Percentiles rank a stretch among this genome's conserved stretches.
Conservation (phyloP, 2,329 filamentous ascomycete species). For the Colletotrichum orchidophilum region DNA sequence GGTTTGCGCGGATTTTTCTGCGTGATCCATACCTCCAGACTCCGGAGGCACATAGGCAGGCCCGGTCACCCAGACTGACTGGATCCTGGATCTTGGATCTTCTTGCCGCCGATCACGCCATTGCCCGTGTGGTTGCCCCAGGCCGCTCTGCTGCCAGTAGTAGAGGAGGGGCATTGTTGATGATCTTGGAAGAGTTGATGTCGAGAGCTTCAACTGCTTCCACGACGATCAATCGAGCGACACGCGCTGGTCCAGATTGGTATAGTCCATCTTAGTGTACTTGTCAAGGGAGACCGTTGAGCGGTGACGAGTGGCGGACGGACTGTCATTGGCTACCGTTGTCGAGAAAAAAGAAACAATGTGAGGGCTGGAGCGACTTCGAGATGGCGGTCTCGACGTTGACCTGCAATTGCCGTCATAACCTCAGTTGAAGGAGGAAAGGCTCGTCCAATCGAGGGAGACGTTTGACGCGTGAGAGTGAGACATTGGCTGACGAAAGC, state of each 20-base stretch:
- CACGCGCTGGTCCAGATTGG: background rate
- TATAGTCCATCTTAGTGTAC: background rate
- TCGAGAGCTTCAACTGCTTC: slow-evolving; percentile 10
- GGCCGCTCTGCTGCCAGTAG: background rate
- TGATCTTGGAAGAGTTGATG: background rate
- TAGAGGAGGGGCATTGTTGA: slow-evolving; percentile 1
- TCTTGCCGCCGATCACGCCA: slow-evolving; percentile 22
- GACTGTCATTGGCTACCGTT: slow-evolving; percentile 1
- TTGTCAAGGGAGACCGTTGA: slow-evolving; percentile 7
- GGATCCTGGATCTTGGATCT: slow-evolving; percentile 1
- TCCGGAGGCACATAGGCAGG: too few species aligned
- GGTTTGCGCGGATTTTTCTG: slow-evolving; percentile 10
- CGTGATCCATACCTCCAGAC: background rate
- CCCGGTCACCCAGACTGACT: background rate
- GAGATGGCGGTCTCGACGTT: background rate
- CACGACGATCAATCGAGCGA: slow-evolving; percentile 6
- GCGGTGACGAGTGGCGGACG: slow-evolving; percentile 24
- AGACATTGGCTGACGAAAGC: slow-evolving; percentile 17
- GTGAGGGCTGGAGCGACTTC: background rate
- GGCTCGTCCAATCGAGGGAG: slow-evolving; percentile 13
- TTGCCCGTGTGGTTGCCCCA: background rate
- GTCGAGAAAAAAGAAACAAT: background rate
- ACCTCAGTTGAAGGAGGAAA: background rate
- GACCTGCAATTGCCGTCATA: background rate
- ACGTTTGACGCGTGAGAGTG: slow-evolving; percentile 2